Base-by-base conservation (phyloP, 2,329 filamentous ascomycete genomes). In the Purpureocillium lavendulum region DNA sequence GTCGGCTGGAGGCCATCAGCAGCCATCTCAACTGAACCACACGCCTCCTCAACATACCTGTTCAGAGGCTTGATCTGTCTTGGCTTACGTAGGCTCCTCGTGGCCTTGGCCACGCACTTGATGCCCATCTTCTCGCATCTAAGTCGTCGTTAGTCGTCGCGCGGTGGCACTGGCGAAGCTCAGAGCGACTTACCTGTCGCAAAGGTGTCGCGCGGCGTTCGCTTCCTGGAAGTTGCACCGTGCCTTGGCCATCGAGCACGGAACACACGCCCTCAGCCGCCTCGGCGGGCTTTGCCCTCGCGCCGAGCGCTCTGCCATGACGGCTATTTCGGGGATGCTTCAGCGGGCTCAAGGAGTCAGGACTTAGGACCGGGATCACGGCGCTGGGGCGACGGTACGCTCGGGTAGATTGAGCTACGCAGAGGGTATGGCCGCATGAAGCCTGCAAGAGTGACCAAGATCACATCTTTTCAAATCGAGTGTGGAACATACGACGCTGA, bases 11-110 rank as follows among this genome's bases (percentile, higher is more conserved):
- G 14, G 4, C 1, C 11, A 21, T 29, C 21, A 26, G 21, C 21
- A 5, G 5, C 21, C 31, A 33, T 16, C 38, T 28, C 18, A 14
- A n/a, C n/a, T n/a, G n/a, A n/a, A n/a, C 26, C 7, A n/a, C 28
- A 33, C 34, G 30, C 26, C 48, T 39, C 46, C n/a, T n/a, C n/a
- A n/a, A n/a, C n/a, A n/a, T n/a, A 61, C 57, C 46, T 54, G 16
- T 46, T 46, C 15, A 49, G 35, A 11, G 45, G 46, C 29, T 52
- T 51, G 26, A 61, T 50, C 34, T 54, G 57, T 13, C 58, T 50
- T 7, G 58, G 49, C 40, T 49, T 60, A 38, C 59, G 52, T 36
- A 62, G 35, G 14, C 52, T 46, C 32, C 42, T 54, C 3, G 51
- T 52, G 6, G 51, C 47, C 45, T 59, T 60, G 3, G 50, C 49